Evolutionary conservation across 2,329 filamentous ascomycete species (phyloP).

Genomic region (Calonectria pseudoturangicola): DNA sequence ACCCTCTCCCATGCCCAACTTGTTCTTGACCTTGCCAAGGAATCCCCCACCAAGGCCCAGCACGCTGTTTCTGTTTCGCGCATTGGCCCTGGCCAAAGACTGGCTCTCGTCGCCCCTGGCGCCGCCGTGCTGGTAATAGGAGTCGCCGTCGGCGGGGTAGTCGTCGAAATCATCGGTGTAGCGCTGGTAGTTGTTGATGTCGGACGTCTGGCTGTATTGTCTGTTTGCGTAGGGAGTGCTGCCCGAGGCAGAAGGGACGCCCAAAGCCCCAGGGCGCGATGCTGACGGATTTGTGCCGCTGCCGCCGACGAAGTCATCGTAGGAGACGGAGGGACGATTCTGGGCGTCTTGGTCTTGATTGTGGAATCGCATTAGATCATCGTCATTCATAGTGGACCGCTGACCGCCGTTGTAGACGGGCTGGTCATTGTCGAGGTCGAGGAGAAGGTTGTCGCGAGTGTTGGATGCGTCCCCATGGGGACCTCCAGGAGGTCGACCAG

Average conservation of each 20-base stretch:
- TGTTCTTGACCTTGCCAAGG: slow-evolving; percentile 90
- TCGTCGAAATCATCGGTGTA: slow-evolving; percentile 94
- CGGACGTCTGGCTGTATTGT: slow-evolving; percentile 85
- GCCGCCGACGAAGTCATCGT: slow-evolving; percentile 94
- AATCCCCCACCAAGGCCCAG: slow-evolving; percentile 90
- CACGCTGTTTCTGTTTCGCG: slow-evolving; percentile 90
- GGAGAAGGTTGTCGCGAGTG: slow-evolving; percentile 77
- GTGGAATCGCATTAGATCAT: slow-evolving; percentile 85
- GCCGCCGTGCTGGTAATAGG: slow-evolving; percentile 87
- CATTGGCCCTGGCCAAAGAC: slow-evolving; percentile 65
- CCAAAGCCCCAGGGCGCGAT: slow-evolving; percentile 62
- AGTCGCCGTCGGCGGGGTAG: slow-evolving; percentile 84
- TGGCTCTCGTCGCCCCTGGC: slow-evolving; percentile 74
- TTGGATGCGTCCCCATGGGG: slow-evolving; percentile 70
- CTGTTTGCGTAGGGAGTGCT: slow-evolving; percentile 68
- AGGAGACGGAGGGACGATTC: slow-evolving; percentile 89
- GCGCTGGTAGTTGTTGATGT: slow-evolving; percentile 89
- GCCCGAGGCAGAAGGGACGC: slow-evolving; percentile 42
- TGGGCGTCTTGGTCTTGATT: slow-evolving; percentile 80
- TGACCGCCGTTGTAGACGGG: slow-evolving; percentile 85
- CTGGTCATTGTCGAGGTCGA: slow-evolving; percentile 83
- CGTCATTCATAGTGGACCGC: slow-evolving; percentile 86
- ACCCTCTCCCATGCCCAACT: slow-evolving; percentile 88
- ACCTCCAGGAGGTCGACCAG: slow-evolving; percentile 71
- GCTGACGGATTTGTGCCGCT: slow-evolving; percentile 65